Percentiles rank a stretch among this genome's conserved stretches.
Evolutionary conservation across 148 eudicot genomes (phyloP).

Genomic region (Camellia granthamiana): DNA sequence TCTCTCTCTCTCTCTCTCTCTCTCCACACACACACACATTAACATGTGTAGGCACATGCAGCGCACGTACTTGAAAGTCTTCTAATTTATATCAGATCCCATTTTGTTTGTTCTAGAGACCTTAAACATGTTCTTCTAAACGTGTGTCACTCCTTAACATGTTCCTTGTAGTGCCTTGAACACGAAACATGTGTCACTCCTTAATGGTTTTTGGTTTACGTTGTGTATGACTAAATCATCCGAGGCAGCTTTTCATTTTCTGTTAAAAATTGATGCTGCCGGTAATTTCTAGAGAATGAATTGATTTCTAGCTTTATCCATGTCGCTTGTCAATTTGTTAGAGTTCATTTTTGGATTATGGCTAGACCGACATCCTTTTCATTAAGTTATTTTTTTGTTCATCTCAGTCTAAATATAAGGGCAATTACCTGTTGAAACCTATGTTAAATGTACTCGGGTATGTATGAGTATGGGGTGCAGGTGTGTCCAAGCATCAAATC

Average conservation of each 20-base stretch:
- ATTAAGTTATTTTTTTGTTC: neutral
- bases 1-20: slow-evolving; percentile 21
- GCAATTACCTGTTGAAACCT: too few species aligned
- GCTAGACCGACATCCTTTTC: neutral
- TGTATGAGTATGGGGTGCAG: too few species aligned
- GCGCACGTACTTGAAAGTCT: neutral
- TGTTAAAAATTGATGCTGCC: neutral
- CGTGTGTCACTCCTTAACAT: too few species aligned
- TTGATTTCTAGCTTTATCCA: neutral
- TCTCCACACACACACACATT: neutral
- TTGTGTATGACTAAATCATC: neutral
- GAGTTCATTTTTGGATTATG: neutral
- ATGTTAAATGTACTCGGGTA: too few species aligned
- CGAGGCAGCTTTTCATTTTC: neutral
- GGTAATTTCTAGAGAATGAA: neutral
- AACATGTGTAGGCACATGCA: neutral
- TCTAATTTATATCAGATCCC: neutral
- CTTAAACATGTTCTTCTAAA: neutral
- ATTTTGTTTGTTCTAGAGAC: neutral
- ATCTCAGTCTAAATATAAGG: too few species aligned
- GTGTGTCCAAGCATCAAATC: too few species aligned
- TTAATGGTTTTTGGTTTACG: neutral
- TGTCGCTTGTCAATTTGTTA: neutral
- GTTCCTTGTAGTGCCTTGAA: neutral
- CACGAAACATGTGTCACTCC: slow-evolving; percentile 6